Base-by-base conservation (phyloP, 192 early-diverging fungal genomes). In the Funneliformis mosseae region DNA sequence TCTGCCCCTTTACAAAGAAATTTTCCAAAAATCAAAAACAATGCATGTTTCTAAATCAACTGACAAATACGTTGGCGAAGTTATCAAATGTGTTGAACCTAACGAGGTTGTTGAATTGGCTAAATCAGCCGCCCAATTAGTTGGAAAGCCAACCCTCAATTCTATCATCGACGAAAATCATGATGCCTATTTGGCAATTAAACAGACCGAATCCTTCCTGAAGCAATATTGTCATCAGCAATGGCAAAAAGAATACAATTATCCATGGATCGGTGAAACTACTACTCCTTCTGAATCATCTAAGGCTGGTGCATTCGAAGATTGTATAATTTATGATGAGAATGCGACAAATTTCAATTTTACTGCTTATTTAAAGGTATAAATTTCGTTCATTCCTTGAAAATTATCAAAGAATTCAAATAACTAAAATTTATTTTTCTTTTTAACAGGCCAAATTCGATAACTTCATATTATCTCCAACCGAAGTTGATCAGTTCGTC, bases 331-430 rank as follows among this genome's bases (percentile, higher is more conserved):
- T 67, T 67, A 67, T 67, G 16, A 67, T 38, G 33, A 12, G 11
- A 5, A 67, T 16, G n/a, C 33, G 28, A 28, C 64, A 27, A 33
- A 33, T 38, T 67, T 67, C 33, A 27, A 67, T 67, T 67, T 67
- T 38, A 27, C 5, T 11, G 27, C 10, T 18, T 67, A 67, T 67
- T 67, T 67, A 67, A 67, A 67, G 64, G 64, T 67, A 67, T 67
- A 16, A 7, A 38, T 4, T 67, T 33, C 11, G 23, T 3, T 18
- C 16, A 67, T 27, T n/a, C 12, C 12, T 66, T 66, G n/a, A 18
- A n/a, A 66, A 33, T 18, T 18, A 38, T 67, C 7, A 23, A 33
- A 9, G 33, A 16, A 16, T 67, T 67, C 33, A 18, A 67, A 5
- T 67, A n/a, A n/a, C 33, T n/a, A 3, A 23, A 27, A 4, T 14